These are phyloP conservation scores for Stemphylium lycopersici DNA, from an alignment of 2,329 filamentous ascomycete genomes.

Conservation along the genomic window DNA sequence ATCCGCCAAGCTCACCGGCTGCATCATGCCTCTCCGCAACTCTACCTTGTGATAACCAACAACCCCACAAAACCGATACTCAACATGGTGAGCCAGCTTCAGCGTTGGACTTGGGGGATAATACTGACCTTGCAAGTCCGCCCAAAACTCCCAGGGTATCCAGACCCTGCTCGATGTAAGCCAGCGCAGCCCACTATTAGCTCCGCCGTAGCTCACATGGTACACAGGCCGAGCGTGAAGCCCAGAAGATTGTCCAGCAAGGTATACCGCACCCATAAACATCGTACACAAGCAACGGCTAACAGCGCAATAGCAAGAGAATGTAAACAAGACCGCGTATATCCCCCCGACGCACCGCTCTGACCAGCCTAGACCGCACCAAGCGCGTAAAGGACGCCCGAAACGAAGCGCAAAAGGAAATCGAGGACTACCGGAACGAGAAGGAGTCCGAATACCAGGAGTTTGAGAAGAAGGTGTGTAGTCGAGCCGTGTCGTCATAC, in stretches of 20 bases:
- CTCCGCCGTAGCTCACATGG: slow-evolving; percentile 46
- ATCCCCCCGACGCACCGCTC: slow-evolving; percentile 20
- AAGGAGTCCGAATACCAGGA: slow-evolving; percentile 96
- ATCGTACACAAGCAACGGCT: slow-evolving; percentile 9
- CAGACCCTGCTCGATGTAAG: slow-evolving; percentile 98
- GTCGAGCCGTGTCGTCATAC: background rate
- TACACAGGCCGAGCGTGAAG: slow-evolving; percentile 89
- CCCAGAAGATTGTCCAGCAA: slow-evolving; percentile 98
- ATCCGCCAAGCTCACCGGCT: slow-evolving; percentile 32
- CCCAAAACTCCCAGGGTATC: slow-evolving; percentile 97
- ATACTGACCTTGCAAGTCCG: slow-evolving; percentile 68
- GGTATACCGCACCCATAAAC: slow-evolving; percentile 60
- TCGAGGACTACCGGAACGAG: slow-evolving; percentile 84
- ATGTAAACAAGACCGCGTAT: slow-evolving; percentile 63
- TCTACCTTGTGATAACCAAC: slow-evolving; percentile 27
- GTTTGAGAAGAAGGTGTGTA: slow-evolving; percentile 78
- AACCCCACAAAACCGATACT: slow-evolving; percentile 15
- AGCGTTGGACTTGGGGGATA: background rate
- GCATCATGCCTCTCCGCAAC: slow-evolving; percentile 34
- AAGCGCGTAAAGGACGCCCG: slow-evolving; percentile 97
- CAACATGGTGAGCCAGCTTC: slow-evolving; percentile 35
- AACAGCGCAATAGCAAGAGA: slow-evolving; percentile 70
- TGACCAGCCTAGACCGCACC: slow-evolving; percentile 72
- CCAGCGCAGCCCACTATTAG: slow-evolving; percentile 35
- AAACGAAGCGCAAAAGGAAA: slow-evolving; percentile 96